phyloP scores from a whole-genome alignment of 495 filamentous ascomycete species.

The Daldinia bambusicola region DNA sequence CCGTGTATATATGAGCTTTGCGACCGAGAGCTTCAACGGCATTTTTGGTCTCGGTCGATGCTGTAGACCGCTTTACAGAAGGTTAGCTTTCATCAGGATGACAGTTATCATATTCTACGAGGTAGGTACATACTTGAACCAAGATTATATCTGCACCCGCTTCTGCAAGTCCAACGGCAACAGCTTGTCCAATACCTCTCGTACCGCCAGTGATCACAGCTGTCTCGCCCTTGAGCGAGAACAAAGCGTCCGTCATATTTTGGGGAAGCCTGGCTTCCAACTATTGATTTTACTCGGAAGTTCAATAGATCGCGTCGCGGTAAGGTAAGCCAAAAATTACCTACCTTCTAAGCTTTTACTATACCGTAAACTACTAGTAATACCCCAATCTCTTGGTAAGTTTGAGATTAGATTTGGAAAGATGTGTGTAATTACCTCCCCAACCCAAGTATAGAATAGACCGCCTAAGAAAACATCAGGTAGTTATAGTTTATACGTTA shows the following conservation, averaged over 20 bases:
- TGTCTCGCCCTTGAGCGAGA: constrained; percentile 72
- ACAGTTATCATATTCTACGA: not conserved
- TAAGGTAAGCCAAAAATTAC: not conserved
- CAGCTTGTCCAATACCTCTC: constrained; percentile 85
- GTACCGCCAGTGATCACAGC: constrained; percentile 90
- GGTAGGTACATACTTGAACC: constrained; percentile 61
- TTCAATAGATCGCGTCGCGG: not conserved
- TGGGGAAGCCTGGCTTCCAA: not conserved
- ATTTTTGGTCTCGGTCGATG: constrained; percentile 70
- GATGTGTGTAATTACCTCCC: constrained; percentile 1
- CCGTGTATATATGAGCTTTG: constrained; percentile 72
- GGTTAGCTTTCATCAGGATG: not conserved
- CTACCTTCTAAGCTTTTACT: not conserved
- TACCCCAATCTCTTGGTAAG: not conserved
- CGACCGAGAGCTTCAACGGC: constrained; percentile 73
- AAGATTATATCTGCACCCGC: constrained; percentile 85
- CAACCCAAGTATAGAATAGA: not conserved
- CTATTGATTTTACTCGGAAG: not conserved
- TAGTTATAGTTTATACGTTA: not conserved
- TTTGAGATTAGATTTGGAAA: constrained; percentile 10
- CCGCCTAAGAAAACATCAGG: not conserved
- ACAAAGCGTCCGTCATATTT: constrained; percentile 50
- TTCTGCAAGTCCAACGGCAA: constrained; percentile 83
- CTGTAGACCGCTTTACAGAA: constrained; percentile 52
- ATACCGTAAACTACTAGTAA: not conserved